These are phyloP conservation scores for Eucalyptus marginata DNA, from an alignment of 345 rosid species.

Conservation along the genomic window DNA sequence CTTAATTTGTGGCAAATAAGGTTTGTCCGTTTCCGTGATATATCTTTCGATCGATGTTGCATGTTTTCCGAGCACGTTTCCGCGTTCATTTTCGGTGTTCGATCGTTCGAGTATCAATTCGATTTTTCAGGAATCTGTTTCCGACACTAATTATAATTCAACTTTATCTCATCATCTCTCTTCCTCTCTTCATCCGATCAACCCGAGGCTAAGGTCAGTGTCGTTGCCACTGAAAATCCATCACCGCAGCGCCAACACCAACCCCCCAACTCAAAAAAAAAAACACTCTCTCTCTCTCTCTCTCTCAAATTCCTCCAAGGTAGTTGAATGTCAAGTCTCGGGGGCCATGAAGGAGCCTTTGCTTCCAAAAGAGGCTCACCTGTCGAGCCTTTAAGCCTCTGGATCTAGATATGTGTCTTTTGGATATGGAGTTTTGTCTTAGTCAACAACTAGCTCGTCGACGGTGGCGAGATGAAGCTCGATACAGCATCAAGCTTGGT, in stretches of 20 bases:
- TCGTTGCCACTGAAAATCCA: background rate
- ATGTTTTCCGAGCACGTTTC: fast-evolving
- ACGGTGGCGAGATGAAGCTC: background rate
- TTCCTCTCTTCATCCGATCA: background rate
- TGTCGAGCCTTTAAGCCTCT: background rate
- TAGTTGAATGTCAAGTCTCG: background rate
- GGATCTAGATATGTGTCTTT: background rate
- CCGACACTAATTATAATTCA: background rate
- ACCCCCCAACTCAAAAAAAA: background rate
- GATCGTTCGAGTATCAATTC: fast-evolving
- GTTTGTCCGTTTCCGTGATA: fast-evolving
- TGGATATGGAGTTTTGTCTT: background rate
- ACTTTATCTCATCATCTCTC: background rate
- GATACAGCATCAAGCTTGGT: background rate
- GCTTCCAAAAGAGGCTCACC: background rate
- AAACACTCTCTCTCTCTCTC: background rate
- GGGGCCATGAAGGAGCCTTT: background rate
- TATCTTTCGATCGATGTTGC: too few species aligned
- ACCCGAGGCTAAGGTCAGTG: background rate
- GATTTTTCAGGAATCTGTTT: too few species aligned
- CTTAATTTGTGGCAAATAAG: too few species aligned
- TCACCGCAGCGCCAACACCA: too few species aligned
- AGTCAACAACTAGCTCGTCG: background rate
- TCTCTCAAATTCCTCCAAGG: background rate
- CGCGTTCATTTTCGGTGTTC: fast-evolving